Evolutionary conservation across 2,329 filamentous ascomycete species (phyloP), one percentile per base, ranked within the genome.

Genomic region (Didymella exigua): DNA sequence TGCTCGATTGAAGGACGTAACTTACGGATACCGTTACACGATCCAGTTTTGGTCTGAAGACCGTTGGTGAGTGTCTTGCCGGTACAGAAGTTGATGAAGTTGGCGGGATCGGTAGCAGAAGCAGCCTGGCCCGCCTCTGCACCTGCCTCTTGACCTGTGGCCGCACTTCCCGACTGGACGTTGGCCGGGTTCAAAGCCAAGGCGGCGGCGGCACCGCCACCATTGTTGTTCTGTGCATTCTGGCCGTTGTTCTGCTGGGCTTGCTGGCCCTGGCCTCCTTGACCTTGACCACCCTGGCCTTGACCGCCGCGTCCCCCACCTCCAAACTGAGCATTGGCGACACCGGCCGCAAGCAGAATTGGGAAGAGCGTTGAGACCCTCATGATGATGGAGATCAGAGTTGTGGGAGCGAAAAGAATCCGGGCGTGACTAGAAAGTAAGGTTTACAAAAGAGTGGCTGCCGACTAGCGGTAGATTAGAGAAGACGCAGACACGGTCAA

Each of bases 1-100:
- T 19, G 11, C 11, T 6, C 18, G 2, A 16, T 7, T 30, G 6
- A 9, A 16, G 10, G 16, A 9, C 3, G 13, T 34, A 13, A 68
- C 75, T 57, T 70, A 79, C 77, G 67, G 50, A 85, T 81, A 55
- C 81, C 79, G 66, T 84, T 86, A 72, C 84, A 86, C 38, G 82
- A 84, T 9, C 82, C 82, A 0, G 57, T 66, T 33, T 74, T 70
- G 58, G 77, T 70, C 60, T 85, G 83, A 5, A 75, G 72, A 58
- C 83, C 84, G 59, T 86, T 84, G 57, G 83, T 86, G 51, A 82
- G 64, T 3, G 76, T 79, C 67, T 82, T 78, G 56, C 81, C 82
- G 5, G 74, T 67, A 66, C 84, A 86, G 71, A 85, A 82, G 75
- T 85, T 85, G 77, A 85, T 85, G 70, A 85, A 85, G 74, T 85